Base-by-base conservation (phyloP, 176 grass and related monocot genomes). In the Poa annua region DNA sequence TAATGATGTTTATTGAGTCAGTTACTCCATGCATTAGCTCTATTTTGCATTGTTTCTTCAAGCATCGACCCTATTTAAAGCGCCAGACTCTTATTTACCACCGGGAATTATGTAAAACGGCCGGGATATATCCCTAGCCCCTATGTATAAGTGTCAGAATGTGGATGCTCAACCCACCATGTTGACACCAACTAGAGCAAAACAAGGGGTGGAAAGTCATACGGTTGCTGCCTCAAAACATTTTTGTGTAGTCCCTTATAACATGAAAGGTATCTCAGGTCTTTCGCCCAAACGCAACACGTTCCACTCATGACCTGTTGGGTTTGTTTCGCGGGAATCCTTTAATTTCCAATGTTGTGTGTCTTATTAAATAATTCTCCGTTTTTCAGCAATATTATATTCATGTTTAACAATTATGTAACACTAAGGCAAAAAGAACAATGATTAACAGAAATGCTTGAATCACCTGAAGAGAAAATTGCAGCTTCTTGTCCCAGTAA, bases 401-500 rank as follows among this genome's bases (percentile, higher is more conserved):
- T 66, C 75, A 79, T 63, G 1, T 44, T 72, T 19, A 66, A 15
- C 21, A 5, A 75, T 21, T 75, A 76, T 51, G 61, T 51, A 13
- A 61, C 70, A 62, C 45, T 5, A 38, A 69, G 21, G n/a, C 59
- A 48, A 65, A 13, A 29, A 57, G 16, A 57, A 65, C 42, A 64
- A 56, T 44, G 19, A 71, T 81, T 22, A 63, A 19, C 45, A 7
- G 51, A 91, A 14, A 78, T 11, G 74, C 17, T 78, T 16, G 79
- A 76, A 45, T 86, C 77, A 91, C 96, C 96, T 98, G 96, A 88
- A 98, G 91, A 77, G 96, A 98, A 80, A 98, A 98, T 64, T 98
- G 96, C 57, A 90, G 41, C 76, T 95, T 98, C 93, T 91, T 95
- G 82, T 95, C 92, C 96, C 96, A 98, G 76, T 98, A 98, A 34